Evolutionary conservation across 768 basidiomycete species (phyloP), one percentile per base, ranked within the genome.

Genomic region (Naematelia encephala): DNA sequence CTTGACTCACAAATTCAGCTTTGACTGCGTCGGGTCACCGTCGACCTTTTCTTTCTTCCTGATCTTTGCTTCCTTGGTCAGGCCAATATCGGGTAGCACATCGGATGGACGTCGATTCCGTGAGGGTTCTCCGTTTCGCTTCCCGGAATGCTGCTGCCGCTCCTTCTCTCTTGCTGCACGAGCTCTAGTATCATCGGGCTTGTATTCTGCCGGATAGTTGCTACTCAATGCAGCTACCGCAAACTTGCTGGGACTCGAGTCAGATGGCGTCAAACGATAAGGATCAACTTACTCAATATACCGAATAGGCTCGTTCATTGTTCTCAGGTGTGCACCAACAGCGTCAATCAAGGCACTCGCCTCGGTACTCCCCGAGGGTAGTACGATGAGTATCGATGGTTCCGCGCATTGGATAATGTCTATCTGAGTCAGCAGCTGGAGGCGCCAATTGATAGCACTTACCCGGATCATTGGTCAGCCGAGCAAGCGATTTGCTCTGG

Each of bases 1-100:
- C 29, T 5, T 28, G 48, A 39, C 63, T 51, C 28, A 64, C 63
- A 64, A 64, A 22, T 34, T 25, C 4, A 64, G 43, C 26, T 56
- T 66, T 10, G 27, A 19, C 49, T 66, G 64, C 14, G 10, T 59
- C 0, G 60, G 34, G 42, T 61, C 60, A 5, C 14, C 4, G 1
- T 60, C 53, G 19, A 23, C 50, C 42, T 27, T 14, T 21, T 55
- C 57, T 30, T 53, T 44, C 30, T 55, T 62, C 1, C 27, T 47
- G 19, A 47, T 8, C 46, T 21, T 26, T 47, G n/a, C 46, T 47
- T 47, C 19, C n/a, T 26, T 21, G 5, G 46, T 11, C 11, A 21
- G 46, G 34, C n/a, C n/a, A 39, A 39, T 16, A 39, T 8, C 16
- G 34, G 34, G 16, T 39, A 8, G 34, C 8, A 16, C 16, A 16